Conservation (phyloP, 495 filamentous ascomycete species). For the Chaetomium fimeti region DNA sequence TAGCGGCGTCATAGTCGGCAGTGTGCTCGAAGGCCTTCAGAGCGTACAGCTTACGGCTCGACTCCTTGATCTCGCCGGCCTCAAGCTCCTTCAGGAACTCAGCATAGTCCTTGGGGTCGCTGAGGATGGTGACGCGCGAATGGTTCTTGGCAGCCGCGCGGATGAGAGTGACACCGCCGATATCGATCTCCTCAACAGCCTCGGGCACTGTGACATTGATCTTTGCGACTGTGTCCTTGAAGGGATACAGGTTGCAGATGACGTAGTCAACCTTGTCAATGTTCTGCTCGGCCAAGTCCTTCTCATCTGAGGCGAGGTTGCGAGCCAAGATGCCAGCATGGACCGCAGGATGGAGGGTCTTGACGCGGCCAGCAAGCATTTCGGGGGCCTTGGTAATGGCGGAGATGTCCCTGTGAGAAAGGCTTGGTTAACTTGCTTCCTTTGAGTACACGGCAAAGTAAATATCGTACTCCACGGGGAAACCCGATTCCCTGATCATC, state of each 20-base stretch:
- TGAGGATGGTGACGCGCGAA: slow-evolving; percentile 87
- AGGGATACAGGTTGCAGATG: slow-evolving; percentile 97
- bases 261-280: slow-evolving; percentile 98
- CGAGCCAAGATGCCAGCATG: slow-evolving; percentile 92
- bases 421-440: slow-evolving; percentile 10
- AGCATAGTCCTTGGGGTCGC: slow-evolving; percentile 87
- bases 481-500: slow-evolving; percentile 92
- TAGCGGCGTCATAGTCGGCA: slow-evolving; percentile 93
- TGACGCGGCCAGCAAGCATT: slow-evolving; percentile 94
- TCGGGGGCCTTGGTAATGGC: slow-evolving; percentile 98
- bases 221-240: slow-evolving; percentile 96
- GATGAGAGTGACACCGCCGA: slow-evolving; percentile 94
- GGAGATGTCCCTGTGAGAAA: slow-evolving; percentile 73
- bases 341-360: slow-evolving; percentile 94
- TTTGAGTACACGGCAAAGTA: not conserved
- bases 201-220: slow-evolving; percentile 94
- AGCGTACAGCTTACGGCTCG: slow-evolving; percentile 79
- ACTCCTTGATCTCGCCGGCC: slow-evolving; percentile 78
- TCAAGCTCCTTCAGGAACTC: slow-evolving; percentile 89
- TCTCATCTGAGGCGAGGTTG: slow-evolving; percentile 87
- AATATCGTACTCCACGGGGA: slow-evolving; percentile 76
- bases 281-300: slow-evolving; percentile 93
- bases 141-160: slow-evolving; percentile 98
- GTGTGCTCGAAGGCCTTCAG: slow-evolving; percentile 98
- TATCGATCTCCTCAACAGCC: slow-evolving; percentile 97